These are phyloP conservation scores for Botrytis galanthina DNA, from an alignment of 2,329 filamentous ascomycete species.

Conservation along the genomic window DNA sequence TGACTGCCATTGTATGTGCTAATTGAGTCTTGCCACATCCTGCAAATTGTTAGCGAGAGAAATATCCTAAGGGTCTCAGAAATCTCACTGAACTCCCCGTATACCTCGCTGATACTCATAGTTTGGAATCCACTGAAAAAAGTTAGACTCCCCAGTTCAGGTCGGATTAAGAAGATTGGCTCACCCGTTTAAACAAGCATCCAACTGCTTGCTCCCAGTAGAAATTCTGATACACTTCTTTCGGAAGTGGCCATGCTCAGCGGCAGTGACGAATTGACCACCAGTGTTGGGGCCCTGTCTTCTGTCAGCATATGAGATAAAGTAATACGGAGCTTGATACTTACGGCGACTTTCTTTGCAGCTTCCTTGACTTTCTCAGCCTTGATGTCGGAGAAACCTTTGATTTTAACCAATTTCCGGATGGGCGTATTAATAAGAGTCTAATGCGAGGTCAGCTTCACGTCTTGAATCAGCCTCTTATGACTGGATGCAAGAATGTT, in stretches of 20 bases:
- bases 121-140: conserved; percentile 60
- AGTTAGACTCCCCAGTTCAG: conserved; percentile 17
- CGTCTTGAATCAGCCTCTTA: neutral
- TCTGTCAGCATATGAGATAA: conserved; percentile 22
- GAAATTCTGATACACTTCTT: conserved; percentile 64
- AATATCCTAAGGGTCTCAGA: neutral
- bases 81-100: conserved; percentile 53
- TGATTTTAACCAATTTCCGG: conserved; percentile 62
- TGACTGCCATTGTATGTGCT: conserved; percentile 66
- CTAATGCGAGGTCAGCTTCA: conserved; percentile 39
- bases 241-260: conserved; percentile 61
- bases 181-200: conserved; percentile 62
- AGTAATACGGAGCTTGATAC: conserved; percentile 12
- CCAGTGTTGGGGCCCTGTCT: conserved; percentile 54
- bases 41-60: conserved; percentile 24
- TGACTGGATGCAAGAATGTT: neutral
- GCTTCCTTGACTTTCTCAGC: conserved; percentile 71
- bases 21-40: conserved; percentile 68
- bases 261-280: conserved; percentile 57
- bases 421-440: conserved; percentile 59
- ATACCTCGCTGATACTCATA: conserved; percentile 66
- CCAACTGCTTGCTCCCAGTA: conserved; percentile 68
- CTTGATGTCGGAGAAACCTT: conserved; percentile 68
- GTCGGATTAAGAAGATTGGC: neutral
- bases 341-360: conserved; percentile 44